Evolutionary conservation across 2,329 filamentous ascomycete genomes (phyloP).

Genomic region (Lomentospora prolificans): DNA sequence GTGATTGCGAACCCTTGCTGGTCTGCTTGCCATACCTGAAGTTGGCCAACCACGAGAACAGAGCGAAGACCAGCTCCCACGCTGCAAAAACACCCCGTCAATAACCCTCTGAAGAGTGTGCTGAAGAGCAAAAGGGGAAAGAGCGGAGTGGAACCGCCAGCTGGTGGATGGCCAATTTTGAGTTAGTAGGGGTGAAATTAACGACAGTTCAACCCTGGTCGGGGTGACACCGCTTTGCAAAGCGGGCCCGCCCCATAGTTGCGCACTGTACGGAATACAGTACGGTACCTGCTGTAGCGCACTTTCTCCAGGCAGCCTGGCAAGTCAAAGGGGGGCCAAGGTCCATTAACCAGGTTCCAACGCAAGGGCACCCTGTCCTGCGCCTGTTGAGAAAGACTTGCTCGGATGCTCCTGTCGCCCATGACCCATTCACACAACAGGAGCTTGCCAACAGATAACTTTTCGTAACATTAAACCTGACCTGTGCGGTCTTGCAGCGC

Average conservation of each 20-base stretch:
- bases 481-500: not conserved
- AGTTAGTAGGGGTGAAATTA: not conserved
- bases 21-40: not conserved
- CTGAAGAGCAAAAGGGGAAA: not conserved
- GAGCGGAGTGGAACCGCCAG: not conserved
- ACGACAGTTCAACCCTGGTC: not conserved
- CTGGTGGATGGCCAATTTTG: not conserved
- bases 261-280: constrained; percentile 1
- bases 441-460: no score
- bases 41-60: not conserved
- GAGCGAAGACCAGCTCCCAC: not conserved
- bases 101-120: no score
- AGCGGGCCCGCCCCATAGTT: not conserved
- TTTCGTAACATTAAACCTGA: not conserved
- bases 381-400: not conserved
- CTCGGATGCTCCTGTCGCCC: not conserved
- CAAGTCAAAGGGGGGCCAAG: constrained; percentile 1
- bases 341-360: not conserved
- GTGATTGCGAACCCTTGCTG: not conserved
- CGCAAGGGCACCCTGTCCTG: not conserved
- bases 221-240: not conserved
- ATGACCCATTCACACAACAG: not conserved
- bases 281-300: not conserved
- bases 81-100: no score
- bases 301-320: not conserved